Evolutionary conservation across 2,329 filamentous ascomycete genomes (phyloP).

Genomic region (Macrophomina phaseolina): DNA sequence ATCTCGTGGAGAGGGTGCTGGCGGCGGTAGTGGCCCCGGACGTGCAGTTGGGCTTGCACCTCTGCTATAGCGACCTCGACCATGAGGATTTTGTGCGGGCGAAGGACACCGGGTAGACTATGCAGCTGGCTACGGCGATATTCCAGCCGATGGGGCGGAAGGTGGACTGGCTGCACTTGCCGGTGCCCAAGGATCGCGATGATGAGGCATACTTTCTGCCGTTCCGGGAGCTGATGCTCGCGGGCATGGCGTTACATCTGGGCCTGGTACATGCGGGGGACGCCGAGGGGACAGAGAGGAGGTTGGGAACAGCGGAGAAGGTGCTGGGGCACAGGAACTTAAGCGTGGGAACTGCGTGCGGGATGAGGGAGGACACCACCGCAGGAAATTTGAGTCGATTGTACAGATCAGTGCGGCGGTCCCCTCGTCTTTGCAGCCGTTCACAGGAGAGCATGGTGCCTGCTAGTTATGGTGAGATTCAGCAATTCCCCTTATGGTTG

Average conservation of each 20-base stretch:
- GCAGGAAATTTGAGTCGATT: constrained; percentile 37
- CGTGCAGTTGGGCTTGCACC: constrained; percentile 52
- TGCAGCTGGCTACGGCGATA: constrained; percentile 47
- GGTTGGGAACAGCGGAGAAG: background rate
- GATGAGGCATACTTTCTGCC: constrained; percentile 15
- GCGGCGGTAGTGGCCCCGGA: constrained; percentile 38
- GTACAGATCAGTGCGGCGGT: constrained; percentile 28
- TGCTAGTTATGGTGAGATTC: too few species aligned
- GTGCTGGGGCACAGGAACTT: constrained; percentile 17
- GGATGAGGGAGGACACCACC: constrained; percentile 43
- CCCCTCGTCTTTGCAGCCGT: background rate
- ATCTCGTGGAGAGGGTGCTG: constrained; percentile 44
- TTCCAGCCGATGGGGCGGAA: constrained; percentile 35
- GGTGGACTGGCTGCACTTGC: constrained; percentile 53
- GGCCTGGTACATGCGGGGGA: constrained; percentile 14
- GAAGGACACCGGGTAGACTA: constrained; percentile 40
- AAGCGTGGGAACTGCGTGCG: constrained; percentile 29
- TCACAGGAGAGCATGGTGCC: too few species aligned
- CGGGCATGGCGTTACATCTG: constrained; percentile 6
- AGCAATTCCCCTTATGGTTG: too few species aligned
- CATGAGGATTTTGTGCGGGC: constrained; percentile 54
- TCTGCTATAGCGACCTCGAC: constrained; percentile 56
- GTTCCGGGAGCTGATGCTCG: background rate
- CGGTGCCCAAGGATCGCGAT: constrained; percentile 30
- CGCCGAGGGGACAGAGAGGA: constrained; percentile 14